phyloP scores from a whole-genome alignment of 495 filamentous ascomycete genomes.

The Letharia lupina region DNA sequence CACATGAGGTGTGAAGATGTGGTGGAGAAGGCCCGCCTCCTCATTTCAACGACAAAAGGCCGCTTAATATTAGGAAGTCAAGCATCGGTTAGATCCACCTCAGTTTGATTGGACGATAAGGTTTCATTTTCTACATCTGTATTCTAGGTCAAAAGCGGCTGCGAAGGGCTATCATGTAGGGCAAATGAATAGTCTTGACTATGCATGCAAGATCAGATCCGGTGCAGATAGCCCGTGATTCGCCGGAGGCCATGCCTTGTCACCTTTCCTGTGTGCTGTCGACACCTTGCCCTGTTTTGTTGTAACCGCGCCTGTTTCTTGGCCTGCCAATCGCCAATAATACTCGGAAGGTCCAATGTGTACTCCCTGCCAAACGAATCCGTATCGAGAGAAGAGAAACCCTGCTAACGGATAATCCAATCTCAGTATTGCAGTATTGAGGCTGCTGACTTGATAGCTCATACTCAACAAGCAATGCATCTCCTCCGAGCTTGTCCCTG shows the following conservation, averaged over 20 bases:
- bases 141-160: background rate
- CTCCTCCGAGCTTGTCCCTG: background rate
- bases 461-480: background rate
- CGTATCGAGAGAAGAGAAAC: background rate
- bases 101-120: background rate
- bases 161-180: background rate
- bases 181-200: background rate
- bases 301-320: background rate
- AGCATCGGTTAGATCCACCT: background rate
- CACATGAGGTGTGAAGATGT: background rate
- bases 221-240: background rate
- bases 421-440: background rate
- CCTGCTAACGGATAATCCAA: background rate
- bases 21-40: background rate
- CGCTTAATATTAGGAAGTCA: background rate
- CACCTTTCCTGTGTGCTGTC: background rate
- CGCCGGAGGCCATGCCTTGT: background rate
- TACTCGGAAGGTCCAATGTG: background rate
- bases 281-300: background rate
- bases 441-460: too few relatives aligned
- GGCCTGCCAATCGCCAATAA: background rate
- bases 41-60: background rate
- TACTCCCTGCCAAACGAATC: background rate
- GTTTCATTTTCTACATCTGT: background rate
- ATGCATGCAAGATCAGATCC: background rate